Evolutionary conservation across 257 asterid species (phyloP), one percentile per base, ranked within the genome.

Genomic region (Capsicum baccatum): DNA sequence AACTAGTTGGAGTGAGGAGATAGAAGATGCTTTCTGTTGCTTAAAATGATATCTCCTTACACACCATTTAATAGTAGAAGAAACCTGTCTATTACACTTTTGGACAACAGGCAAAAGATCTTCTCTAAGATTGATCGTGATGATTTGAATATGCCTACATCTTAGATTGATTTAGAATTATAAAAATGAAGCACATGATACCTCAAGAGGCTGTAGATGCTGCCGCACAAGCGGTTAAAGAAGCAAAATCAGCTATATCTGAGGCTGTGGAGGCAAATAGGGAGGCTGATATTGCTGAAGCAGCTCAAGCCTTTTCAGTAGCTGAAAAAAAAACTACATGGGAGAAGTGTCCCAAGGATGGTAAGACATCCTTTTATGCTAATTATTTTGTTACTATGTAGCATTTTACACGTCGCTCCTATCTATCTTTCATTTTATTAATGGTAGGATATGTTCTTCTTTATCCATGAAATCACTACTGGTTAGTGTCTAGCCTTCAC

Each of bases 231-330:
- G 92, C 92, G 15, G 97, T 90, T 86, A 89, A 91, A 15, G 94
- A 93, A 86, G 97, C 95, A 19, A 93, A 91, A 82, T 89, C 87
- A 64, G 97, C 94, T 39, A 48, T 93, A 60, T 91, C 93, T 82
- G 91, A 84, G 79, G 97, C 94, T 74, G 97, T 87, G 86, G 91
- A 89, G 87, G 97, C 97, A 11, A 84, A 82, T 62, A 85, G 88
- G 79, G 94, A 92, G 83, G 93, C 94, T 26, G 97, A 91, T 21
- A 90, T 90, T 54, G 94, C 92, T n/a, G 97, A 82, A 80, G 26
- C 26, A 26, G 1, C 0, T 26, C 26, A 26, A 26, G 91, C 92
- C 74, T 89, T 87, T 85, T 91, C 88, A 3, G 88, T 87, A 44
- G 92, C 91, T 57, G 86, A 91, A 13, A 69, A 74, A 64, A 91